Percentiles rank a stretch among this genome's conserved stretches.
phyloP scores from a whole-genome alignment of 129 eudicot species.

The Rutidosis leptorrhynchoides region DNA sequence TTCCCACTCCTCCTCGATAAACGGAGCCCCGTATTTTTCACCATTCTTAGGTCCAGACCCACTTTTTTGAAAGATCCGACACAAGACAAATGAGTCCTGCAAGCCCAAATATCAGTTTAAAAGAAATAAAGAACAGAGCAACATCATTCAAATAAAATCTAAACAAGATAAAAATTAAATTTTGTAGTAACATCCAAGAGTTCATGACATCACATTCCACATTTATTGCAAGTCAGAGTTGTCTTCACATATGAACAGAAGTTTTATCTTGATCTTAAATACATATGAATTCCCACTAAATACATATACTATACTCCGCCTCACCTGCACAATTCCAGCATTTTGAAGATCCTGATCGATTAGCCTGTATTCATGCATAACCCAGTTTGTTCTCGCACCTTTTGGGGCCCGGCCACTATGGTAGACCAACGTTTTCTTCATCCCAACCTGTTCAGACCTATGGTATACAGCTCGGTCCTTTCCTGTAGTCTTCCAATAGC shows the following conservation, averaged over 20 bases:
- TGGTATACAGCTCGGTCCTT: slow-evolving; percentile 75
- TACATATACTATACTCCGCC: slow-evolving; percentile 5
- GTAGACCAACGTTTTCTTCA: slow-evolving; percentile 89
- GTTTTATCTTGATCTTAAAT: neutral
- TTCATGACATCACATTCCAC: neutral
- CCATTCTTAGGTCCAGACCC: slow-evolving; percentile 95
- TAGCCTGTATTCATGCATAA: slow-evolving; percentile 91
- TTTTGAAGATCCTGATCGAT: slow-evolving; percentile 61
- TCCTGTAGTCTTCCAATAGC: slow-evolving; percentile 96
- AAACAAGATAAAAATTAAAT: neutral
- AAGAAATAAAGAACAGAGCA: neutral
- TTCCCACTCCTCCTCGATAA: slow-evolving; percentile 85
- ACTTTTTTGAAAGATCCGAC: slow-evolving; percentile 80
- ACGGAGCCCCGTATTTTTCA: slow-evolving; percentile 85
- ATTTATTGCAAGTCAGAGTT: neutral
- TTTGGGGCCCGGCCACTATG: slow-evolving; percentile 83
- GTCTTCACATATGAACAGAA: neutral
- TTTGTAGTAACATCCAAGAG: neutral
- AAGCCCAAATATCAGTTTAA: slow-evolving; percentile 9
- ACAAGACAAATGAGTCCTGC: slow-evolving; percentile 77
- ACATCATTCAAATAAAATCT: neutral
- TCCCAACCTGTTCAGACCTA: slow-evolving; percentile 54
- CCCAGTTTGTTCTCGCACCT: slow-evolving; percentile 88
- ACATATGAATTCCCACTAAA: neutral
- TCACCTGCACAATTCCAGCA: slow-evolving; percentile 63